Evolutionary conservation across 495 filamentous ascomycete genomes (phyloP).

Genomic region (Aspergillus olivimuriae): DNA sequence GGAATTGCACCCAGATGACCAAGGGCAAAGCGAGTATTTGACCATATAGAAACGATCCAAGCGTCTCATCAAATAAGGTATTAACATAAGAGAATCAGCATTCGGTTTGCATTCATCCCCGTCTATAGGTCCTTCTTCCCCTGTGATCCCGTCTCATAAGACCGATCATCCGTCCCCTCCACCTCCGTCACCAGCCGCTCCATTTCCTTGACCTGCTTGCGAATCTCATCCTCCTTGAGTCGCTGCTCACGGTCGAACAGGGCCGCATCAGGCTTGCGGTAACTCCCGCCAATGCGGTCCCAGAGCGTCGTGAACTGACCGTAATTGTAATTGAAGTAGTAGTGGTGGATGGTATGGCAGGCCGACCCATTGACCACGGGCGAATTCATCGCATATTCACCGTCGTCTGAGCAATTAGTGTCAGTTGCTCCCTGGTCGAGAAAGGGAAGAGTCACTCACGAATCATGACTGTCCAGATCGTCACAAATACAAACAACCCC

Average conservation of each 20-base stretch:
- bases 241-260: constrained; percentile 72
- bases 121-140: constrained; percentile 1
- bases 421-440: not conserved
- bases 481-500: constrained; percentile 79
- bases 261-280: constrained; percentile 72
- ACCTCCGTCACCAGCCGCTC: constrained; percentile 68
- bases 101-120: too few species aligned
- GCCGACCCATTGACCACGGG: constrained; percentile 86
- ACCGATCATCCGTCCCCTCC: constrained; percentile 71
- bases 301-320: constrained; percentile 92
- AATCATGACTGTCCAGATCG: constrained; percentile 93
- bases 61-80: too few species aligned
- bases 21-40: too few species aligned
- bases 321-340: constrained; percentile 97
- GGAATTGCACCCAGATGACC: too few species aligned
- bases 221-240: constrained; percentile 68
- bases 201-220: constrained; percentile 67
- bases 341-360: constrained; percentile 91
- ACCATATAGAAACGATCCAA: too few species aligned
- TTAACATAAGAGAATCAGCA: too few species aligned
- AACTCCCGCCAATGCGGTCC: constrained; percentile 83
- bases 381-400: constrained; percentile 79
- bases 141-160: constrained; percentile 3
- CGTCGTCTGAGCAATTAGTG: constrained; percentile 54
- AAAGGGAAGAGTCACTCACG: constrained; percentile 28